Base-by-base conservation (phyloP, 78 protist genomes). In the Mastigamoeba balamuthi region DNA sequence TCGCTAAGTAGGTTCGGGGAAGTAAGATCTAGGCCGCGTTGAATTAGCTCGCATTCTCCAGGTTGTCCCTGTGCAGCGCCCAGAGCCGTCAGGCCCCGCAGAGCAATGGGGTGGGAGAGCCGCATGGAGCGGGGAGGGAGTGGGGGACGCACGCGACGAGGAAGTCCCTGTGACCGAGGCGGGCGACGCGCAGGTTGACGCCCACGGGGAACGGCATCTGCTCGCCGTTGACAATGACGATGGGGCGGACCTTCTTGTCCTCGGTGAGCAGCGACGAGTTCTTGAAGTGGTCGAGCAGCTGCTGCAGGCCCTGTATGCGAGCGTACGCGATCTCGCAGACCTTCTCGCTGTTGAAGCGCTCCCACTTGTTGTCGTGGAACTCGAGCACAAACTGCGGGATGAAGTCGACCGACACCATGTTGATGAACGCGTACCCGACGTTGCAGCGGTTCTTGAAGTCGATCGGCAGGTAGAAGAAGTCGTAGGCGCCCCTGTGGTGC, bases 391-490 rank as follows among this genome's bases (percentile, higher is more conserved):
- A 88, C 9, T 44, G 35, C 7, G 65, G 23, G 29, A 91, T 79
- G 43, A 23, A 8, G 7, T 23, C 7, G 33, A 63, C 77, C 17
- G 29, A 8, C 44, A n/a, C 75, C 42, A 92, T 82, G 67, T 92
- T 92, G 33, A 92, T 76, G 65, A 92, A 92, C 23, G 95, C 92
- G 66, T 92, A 92, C 17, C 95, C 95, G 41, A 78, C 77, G 75
- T 84, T 88, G 70, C 87, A 88, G 44, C 74, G 72, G 68, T 77
- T 91, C 87, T 89, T 44, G 64, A 82, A 88, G 67, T 92, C 95
- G 28, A 92, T 85, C 25, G 95, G 95, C 10, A 92, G 65, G 77
- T 92, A 88, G 66, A 92, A 71, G 40, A 86, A 88, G 27, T 92
- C 92, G 71, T 74, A 92, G 4, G 84, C 4, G 63, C 92, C 92